Evolutionary conservation across 192 early-diverging fungal species (phyloP), one percentile per base, ranked within the genome.

Genomic region (Gorgonomyces haynaldii): DNA sequence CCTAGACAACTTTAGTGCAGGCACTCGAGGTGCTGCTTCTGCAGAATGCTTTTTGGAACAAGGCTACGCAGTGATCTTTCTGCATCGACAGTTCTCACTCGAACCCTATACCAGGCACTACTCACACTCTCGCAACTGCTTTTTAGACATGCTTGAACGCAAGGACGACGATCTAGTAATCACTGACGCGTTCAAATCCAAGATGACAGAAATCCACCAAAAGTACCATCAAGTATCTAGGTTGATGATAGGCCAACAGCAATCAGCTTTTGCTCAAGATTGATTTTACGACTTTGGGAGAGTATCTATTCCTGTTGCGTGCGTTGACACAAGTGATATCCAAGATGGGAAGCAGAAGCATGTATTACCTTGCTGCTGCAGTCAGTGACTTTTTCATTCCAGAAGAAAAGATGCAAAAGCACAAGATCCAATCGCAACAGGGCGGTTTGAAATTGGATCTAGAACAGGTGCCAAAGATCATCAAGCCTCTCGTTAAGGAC

Each of bases 351-450:
- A 58, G 78, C 2, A 64, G 67, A 8, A 84, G 82, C 17, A 87
- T 99, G 86, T 91, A 85, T 60, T 99, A 97, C 56, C 66, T 99
- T 24, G 96, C 96, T 0, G 96, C 96, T 2, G 96, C 96, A 7
- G 96, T 99, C 36, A 87, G 83, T 48, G 96, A 99, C 51, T 99
- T 99, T 54, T 99, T 93, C 54, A 90, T 99, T 63, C 96, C 96
- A 1, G 61, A 74, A n/a, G 65, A 78, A 36, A 88, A 81, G 54
- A 92, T 96, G 93, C 81, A 82, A 58, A 86, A 91, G 48, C 96
- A 99, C 68, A 99, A 99, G 66, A 99, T 99, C 42, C 96, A 99
- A 59, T 93, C 89, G 3, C 69, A 76, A 1, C 78, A 74, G 10
- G 96, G 93, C 34, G 78, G 64, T n/a, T 62, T 99, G 49, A 82